Percentiles rank a stretch among this genome's conserved stretches.
phyloP scores from a whole-genome alignment of 371 early-diverging fungal genomes.

The Lichtheimia ramosa region DNA sequence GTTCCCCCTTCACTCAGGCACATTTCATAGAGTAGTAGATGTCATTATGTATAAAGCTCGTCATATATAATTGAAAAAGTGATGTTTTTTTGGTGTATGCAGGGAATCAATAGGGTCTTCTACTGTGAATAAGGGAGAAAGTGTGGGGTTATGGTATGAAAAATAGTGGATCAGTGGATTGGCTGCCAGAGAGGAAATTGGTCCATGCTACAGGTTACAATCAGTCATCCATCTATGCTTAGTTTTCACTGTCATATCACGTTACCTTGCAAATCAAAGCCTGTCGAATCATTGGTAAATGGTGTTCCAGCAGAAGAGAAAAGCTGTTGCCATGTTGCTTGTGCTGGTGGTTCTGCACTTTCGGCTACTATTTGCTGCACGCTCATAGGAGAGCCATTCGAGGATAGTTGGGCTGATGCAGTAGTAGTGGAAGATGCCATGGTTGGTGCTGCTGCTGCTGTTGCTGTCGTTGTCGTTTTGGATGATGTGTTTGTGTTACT shows the following conservation, averaged over 20 bases:
- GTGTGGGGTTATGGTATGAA: neutral
- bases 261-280: conserved; percentile 19
- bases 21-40: no score
- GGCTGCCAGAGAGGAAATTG: conserved; percentile 1
- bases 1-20: no score
- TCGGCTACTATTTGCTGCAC: conserved; percentile 23
- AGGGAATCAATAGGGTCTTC: no score
- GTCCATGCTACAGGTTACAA: neutral
- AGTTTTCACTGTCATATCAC: no score
- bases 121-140: no score
- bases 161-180: conserved; percentile 1
- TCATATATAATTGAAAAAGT: no score
- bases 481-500: no score
- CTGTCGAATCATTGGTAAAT: conserved; percentile 23
- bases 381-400: conserved; percentile 20
- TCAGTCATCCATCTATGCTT: neutral
- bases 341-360: conserved; percentile 9
- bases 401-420: neutral
- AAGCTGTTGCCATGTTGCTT: conserved; percentile 40
- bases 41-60: no score
- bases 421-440: neutral
- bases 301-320: conserved; percentile 40
- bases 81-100: no score
- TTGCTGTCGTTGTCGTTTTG: neutral
- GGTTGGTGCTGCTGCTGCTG: conserved; percentile 3